Percentiles rank a stretch among this genome's conserved stretches.
phyloP scores from a whole-genome alignment of 176 grass and related monocot genomes.

The Thinopyrum elongatum region DNA sequence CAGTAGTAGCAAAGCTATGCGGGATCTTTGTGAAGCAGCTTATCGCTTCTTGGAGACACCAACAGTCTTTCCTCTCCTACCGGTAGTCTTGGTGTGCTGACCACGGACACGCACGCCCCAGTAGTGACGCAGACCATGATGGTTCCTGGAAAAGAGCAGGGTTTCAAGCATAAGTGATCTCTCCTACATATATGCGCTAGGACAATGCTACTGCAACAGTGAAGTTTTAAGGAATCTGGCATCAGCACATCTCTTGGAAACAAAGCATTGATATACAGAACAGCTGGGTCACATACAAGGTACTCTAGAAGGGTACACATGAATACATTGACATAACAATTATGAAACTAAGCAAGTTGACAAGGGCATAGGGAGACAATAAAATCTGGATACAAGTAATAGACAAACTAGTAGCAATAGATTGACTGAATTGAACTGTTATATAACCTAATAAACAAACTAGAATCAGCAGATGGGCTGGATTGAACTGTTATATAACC shows the following conservation, averaged over 20 bases:
- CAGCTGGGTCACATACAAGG: background rate
- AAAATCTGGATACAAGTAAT: background rate
- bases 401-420: background rate
- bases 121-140: slow-evolving; percentile 91
- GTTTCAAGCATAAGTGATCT: background rate
- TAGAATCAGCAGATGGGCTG: background rate
- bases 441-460: background rate
- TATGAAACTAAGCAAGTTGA: too few relatives aligned
- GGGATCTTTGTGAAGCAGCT: background rate
- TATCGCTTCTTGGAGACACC: slow-evolving; percentile 99
- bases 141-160: slow-evolving; percentile 47
- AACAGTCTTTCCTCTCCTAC: slow-evolving; percentile 93
- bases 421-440: too few relatives aligned
- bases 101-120: slow-evolving; percentile 95
- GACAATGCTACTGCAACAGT: background rate
- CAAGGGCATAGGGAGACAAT: too few relatives aligned
- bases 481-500: background rate
- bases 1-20: background rate
- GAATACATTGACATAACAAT: too few relatives aligned
- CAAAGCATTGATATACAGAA: background rate
- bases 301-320: background rate
- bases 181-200: background rate
- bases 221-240: background rate
- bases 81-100: slow-evolving; percentile 96
- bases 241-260: background rate